These are phyloP conservation scores for Asterochloris erici DNA, from an alignment of 139 green algal species.

Conservation along the genomic window DNA sequence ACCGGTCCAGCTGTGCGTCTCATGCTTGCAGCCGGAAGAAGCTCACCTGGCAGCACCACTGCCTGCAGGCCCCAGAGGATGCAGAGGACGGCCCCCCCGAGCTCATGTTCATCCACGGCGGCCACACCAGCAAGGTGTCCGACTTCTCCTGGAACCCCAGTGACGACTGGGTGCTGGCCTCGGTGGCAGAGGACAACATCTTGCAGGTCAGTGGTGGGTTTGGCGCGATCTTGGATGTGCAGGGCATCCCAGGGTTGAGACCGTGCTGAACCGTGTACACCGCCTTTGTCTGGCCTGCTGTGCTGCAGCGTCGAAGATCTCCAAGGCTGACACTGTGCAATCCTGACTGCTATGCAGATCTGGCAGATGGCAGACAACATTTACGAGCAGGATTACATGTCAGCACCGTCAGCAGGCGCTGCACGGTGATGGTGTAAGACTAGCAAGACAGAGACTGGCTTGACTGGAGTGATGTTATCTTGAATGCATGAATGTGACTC, in stretches of 20 bases:
- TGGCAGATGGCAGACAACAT: conserved; percentile 96
- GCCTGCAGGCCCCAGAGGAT: conserved; percentile 83
- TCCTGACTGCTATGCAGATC: conserved; percentile 41
- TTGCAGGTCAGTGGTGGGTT: conserved; percentile 68
- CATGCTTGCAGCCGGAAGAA: neutral
- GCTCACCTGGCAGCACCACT: neutral
- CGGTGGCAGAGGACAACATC: conserved; percentile 99
- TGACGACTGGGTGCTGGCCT: conserved; percentile 94
- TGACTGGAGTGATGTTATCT: too few species aligned
- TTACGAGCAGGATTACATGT: conserved; percentile 61
- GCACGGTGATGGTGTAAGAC: neutral
- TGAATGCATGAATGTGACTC: too few species aligned
- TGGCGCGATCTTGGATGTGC: neutral
- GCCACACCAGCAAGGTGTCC: conserved; percentile 89
- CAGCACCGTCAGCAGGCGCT: neutral
- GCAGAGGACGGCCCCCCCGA: conserved; percentile 96
- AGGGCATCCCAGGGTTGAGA: neutral
- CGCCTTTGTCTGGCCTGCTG: neutral
- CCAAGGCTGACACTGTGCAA: neutral
- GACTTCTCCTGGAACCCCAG: conserved; percentile 95
- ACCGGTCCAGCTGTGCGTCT: neutral
- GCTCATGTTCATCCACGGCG: conserved; percentile 92
- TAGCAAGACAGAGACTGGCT: too few species aligned
- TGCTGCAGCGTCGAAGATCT: neutral
- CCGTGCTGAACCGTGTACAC: neutral